Base-by-base conservation (phyloP, 1,139 yeast species). In the Zygosaccharomyces sapae region DNA sequence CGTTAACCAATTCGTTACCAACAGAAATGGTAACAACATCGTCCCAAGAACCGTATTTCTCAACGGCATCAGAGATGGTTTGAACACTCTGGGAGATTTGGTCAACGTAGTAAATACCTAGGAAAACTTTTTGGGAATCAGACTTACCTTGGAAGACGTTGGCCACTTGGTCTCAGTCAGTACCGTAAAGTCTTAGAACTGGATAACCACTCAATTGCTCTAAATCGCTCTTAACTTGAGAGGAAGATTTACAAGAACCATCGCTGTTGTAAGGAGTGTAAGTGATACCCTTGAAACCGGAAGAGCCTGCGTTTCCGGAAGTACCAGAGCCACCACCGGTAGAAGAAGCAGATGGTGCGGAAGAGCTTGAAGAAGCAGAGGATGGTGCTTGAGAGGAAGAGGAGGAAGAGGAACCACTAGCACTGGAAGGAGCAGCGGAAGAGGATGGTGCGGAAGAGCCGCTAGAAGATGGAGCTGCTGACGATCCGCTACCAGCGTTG, bases 1-100 rank as follows among this genome's bases (percentile, higher is more conserved):
- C 61, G 75, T 85, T 85, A 45, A 86, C 92, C 63, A 81, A 72
- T 70, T 86, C 95, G 71, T 86, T 86, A 70, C 95, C 95, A 58
- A 86, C 76, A 45, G 90, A 77, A 53, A 85, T 81, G 57, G 94
- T 83, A 70, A 79, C 71, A 51, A 86, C 79, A 50, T 80, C 85
- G 63, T 71, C 72, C 95, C 95, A 86, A 35, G 73, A 69, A 67
- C 86, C 81, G 57, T 81, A 73, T 30, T 70, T 48, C 45, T 68
- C 65, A 44, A 85, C 72, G 33, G 89, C 90, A 45, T 67, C 52
- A 44, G 78, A 70, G 48, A 85, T 79, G 54, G 75, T 68, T 13
- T 67, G 52, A 52, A 83, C 71, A 59, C 77, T 85, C 48, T 67
- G 70, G 51, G 73, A 71, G 58, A 80, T 80, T 53, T 73, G 70